Base-by-base conservation (phyloP, 495 filamentous ascomycete species). In the Evansstolkia leycettana region DNA sequence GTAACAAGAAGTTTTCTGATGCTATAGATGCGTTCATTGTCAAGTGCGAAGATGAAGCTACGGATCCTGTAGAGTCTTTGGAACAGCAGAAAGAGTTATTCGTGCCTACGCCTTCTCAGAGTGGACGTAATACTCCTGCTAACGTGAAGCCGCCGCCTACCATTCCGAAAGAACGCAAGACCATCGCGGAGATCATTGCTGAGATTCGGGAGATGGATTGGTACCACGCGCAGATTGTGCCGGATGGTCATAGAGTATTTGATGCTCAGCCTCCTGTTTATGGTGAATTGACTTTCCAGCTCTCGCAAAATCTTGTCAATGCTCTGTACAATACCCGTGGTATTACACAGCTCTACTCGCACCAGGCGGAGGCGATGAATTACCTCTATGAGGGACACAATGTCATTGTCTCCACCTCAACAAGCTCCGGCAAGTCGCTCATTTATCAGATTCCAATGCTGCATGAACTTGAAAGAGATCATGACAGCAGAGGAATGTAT, bases 391-490 rank as follows among this genome's bases (percentile, higher is more conserved):
- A 76, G 3, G 87, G 85, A 0, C 74, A 78, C 26, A 74, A 95
- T 53, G 88, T 95, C 26, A 89, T 99, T 40, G 81, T 96, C 0
- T 76, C 87, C 2, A 99, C 90, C 0, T 94, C 89, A 11, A 99
- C 90, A 0, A 88, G 82, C 54, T 96, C 92, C 0, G 90, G 90
- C 4, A 99, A 99, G 57, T 93, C 85, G 4, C 59, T 99, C 19
- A 95, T 96, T 36, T 99, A 96, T 49, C 92, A 96, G 48, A 65
- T 99, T 13, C 90, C 90, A 0, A 88, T 96, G 42, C 62, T 99
- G 17, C 79, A 94, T 51, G 82, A 80, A 17, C 67, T 99, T 8
- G 89, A 96, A 55, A 64, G 72, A 28, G 82, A 95, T 43, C 54
- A 48, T 3, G 67, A 79, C 31, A 80, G 84, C 28, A 65, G 88